Evolutionary conservation across 257 asterid species (phyloP).

Genomic region (Nicotiana obtusifolia): DNA sequence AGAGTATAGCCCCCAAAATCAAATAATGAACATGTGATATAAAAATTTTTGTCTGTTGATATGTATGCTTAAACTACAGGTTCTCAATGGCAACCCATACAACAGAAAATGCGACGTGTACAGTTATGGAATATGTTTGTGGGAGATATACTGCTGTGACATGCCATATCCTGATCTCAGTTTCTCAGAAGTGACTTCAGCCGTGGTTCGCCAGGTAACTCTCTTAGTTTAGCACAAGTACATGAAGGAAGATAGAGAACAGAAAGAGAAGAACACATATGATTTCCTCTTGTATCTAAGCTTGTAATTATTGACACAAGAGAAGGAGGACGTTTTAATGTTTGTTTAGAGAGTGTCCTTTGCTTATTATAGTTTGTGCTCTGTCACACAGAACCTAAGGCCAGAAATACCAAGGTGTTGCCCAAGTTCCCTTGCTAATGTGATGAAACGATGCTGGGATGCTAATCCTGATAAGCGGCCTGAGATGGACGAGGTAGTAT

Average conservation of each 20-base stretch:
- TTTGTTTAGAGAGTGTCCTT: background rate
- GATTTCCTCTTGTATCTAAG: background rate
- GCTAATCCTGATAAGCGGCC: constrained; percentile 84
- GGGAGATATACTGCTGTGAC: constrained; percentile 91
- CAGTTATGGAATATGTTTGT: constrained; percentile 78
- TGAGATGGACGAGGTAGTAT: constrained; percentile 83
- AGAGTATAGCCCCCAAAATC: background rate
- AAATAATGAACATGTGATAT: background rate
- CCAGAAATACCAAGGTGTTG: constrained; percentile 88
- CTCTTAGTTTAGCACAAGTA: background rate
- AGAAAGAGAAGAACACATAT: background rate
- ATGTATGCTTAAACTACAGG: constrained; percentile 32
- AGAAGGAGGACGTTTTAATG: background rate
- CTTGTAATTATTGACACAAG: background rate
- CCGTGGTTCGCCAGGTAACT: constrained; percentile 80
- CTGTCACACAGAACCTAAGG: constrained; percentile 56
- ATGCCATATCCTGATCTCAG: constrained; percentile 94
- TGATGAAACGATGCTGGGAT: constrained; percentile 87
- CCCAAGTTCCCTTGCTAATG: constrained; percentile 67
- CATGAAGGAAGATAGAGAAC: background rate
- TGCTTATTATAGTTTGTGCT: background rate
- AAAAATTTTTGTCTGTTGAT: background rate
- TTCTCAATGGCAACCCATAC: constrained; percentile 68
- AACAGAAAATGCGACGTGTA: constrained; percentile 82
- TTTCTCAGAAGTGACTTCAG: constrained; percentile 88